These are phyloP conservation scores for Phoma sp. DNA, from an alignment of 2,329 filamentous ascomycete species.

Conservation along the genomic window DNA sequence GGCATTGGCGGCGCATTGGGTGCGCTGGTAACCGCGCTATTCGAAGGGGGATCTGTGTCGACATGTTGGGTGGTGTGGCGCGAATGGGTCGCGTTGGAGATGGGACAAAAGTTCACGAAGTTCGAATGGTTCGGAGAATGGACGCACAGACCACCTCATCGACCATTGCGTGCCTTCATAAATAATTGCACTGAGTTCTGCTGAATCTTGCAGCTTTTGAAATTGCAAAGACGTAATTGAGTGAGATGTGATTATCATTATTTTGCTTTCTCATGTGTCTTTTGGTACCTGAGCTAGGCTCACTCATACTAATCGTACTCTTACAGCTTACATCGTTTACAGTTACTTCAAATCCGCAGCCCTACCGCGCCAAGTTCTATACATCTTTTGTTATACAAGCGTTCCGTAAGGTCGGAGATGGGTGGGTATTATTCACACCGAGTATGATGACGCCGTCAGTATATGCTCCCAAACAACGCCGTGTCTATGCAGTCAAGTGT, in stretches of 20 bases:
- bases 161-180: not conserved
- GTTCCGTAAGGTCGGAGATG: conserved; percentile 7
- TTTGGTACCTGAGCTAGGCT: conserved; percentile 7
- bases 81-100: conserved; percentile 10
- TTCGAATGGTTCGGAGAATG: not conserved
- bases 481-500: conserved; percentile 18
- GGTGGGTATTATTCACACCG: conserved; percentile 14
- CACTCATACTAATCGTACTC: conserved; percentile 8
- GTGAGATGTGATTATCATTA: conserved; percentile 3
- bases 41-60: conserved; percentile 35
- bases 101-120: conserved; percentile 11
- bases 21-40: conserved; percentile 27
- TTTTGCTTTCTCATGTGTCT: conserved; percentile 2
- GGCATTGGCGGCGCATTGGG: conserved; percentile 37
- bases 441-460: conserved; percentile 13
- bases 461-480: conserved; percentile 18
- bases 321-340: conserved; percentile 1
- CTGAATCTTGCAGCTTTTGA: no score
- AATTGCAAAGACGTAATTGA: not conserved
- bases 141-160: not conserved
- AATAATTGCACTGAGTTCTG: not conserved
- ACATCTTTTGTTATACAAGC: conserved; percentile 14
- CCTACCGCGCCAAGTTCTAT: not conserved
- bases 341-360: not conserved
- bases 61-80: conserved; percentile 30